A percentile compares a stretch with the other conserved stretches of the same genome.
These are phyloP conservation scores for Calonectria hawksworthii DNA, from an alignment of 2,329 filamentous ascomycete species.

Conservation along the genomic window DNA sequence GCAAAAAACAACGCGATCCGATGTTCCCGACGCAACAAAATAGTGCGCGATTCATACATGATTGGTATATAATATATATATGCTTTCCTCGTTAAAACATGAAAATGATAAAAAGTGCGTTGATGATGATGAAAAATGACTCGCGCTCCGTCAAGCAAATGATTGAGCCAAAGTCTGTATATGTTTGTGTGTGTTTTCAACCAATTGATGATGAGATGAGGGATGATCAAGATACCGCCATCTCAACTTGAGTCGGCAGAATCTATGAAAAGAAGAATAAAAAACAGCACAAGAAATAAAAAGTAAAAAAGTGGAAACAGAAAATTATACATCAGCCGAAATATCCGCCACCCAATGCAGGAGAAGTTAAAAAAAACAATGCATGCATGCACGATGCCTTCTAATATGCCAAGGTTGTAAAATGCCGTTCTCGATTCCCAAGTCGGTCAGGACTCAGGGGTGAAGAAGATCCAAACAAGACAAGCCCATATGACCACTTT, in stretches of 20 bases:
- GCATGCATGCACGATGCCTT: conserved; percentile 26
- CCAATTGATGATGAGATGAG: conserved; percentile 26
- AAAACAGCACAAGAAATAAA: neutral
- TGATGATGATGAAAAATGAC: conserved; percentile 2
- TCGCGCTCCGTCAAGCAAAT: conserved; percentile 1
- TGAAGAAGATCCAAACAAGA: conserved; percentile 12
- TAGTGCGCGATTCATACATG: conserved; percentile 35
- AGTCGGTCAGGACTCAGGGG: conserved; percentile 17
- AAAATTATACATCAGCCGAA: conserved; percentile 35
- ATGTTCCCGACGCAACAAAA: conserved; percentile 21
- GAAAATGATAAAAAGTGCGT: conserved; percentile 16
- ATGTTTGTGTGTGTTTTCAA: conserved; percentile 19
- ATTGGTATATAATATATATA: conserved; percentile 25
- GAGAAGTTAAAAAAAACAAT: neutral
- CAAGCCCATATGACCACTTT: conserved; percentile 3
- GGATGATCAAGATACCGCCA: conserved; percentile 23
- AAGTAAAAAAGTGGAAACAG: conserved; percentile 1
- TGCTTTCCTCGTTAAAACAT: conserved; percentile 24
- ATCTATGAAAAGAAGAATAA: conserved; percentile 12
- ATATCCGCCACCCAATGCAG: conserved; percentile 37
- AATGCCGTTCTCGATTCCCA: conserved; percentile 22
- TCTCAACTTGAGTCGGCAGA: neutral
- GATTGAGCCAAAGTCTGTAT: conserved; percentile 14
- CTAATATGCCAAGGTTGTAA: conserved; percentile 27
- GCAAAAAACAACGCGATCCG: neutral